A percentile compares a stretch with the other conserved stretches of the same genome.
Evolutionary conservation across 306 rosid species (phyloP).

Genomic region (Acacia melanoxylon): DNA sequence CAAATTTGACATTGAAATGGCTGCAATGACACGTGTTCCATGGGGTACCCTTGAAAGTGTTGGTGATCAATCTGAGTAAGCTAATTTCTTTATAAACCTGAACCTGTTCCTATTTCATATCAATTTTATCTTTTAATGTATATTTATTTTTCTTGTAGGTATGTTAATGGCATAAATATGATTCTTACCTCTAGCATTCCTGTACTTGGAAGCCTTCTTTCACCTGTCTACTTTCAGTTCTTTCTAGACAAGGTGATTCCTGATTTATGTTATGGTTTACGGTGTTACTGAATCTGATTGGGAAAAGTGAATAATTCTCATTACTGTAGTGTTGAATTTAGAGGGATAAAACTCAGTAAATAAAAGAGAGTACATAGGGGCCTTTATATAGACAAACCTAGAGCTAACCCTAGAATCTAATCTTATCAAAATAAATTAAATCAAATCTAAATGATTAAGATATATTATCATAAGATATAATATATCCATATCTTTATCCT

Average conservation of each 20-base stretch:
- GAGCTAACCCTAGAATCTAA: too few species aligned
- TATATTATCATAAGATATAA: too few species aligned
- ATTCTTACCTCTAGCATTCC: conserved; percentile 92
- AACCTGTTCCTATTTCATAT: conserved; percentile 15
- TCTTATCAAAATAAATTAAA: too few species aligned
- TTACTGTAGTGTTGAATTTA: too few species aligned
- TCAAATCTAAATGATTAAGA: too few species aligned
- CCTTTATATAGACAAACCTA: too few species aligned
- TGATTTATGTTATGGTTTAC: conserved; percentile 14
- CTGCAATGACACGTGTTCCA: conserved; percentile 92
- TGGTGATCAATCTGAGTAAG: conserved; percentile 99
- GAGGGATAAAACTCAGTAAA: too few species aligned
- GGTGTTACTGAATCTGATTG: too few species aligned
- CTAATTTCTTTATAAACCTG: conserved; percentile 24
- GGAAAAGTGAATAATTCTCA: too few species aligned
- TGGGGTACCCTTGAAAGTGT: conserved; percentile 96
- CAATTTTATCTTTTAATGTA: conserved; percentile 26
- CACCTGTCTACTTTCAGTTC: conserved; percentile 95
- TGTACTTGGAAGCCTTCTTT: conserved; percentile 90
- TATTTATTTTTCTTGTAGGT: conserved; percentile 60
- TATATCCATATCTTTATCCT: too few species aligned
- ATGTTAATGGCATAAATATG: conserved; percentile 92
- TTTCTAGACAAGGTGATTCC: conserved; percentile 87
- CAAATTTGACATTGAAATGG: conserved; percentile 96
- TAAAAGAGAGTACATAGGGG: too few species aligned